Conservation (phyloP, 1,284 basidiomycete species). For the Sanghuangporus baumii region DNA sequence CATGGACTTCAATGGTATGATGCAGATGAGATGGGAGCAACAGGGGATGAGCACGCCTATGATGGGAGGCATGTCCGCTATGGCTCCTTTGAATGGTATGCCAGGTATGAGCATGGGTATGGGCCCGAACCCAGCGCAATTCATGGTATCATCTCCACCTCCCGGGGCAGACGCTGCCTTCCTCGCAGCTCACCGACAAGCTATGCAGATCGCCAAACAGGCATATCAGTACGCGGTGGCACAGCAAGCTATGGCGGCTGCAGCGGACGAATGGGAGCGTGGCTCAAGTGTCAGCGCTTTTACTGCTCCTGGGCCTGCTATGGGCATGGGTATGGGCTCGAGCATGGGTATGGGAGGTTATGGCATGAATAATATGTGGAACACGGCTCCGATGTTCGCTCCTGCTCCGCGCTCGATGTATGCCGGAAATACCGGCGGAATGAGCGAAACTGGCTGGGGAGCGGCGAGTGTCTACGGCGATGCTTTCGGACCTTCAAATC, state of each 20-base stretch:
- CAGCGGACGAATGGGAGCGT: slow-evolving; percentile 82
- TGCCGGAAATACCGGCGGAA: slow-evolving; percentile 40
- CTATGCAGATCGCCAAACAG: slow-evolving; percentile 77
- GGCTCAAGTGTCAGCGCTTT: slow-evolving; percentile 51
- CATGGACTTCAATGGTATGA: slow-evolving; percentile 17
- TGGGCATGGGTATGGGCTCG: slow-evolving; percentile 25
- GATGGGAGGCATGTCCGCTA: slow-evolving; percentile 18
- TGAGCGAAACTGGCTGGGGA: slow-evolving; percentile 59
- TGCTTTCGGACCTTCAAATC: slow-evolving; percentile 42
- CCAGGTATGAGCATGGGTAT: slow-evolving; percentile 27
- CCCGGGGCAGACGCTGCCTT: slow-evolving; percentile 46
- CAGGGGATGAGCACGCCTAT: slow-evolving; percentile 16
- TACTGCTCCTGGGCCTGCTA: slow-evolving; percentile 34
- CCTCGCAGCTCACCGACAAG: slow-evolving; percentile 71
- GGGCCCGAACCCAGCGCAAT: slow-evolving; percentile 32
- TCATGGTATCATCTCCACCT: slow-evolving; percentile 39
- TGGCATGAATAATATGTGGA: slow-evolving; percentile 30
- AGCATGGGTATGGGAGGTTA: slow-evolving; percentile 29
- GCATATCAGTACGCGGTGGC: slow-evolving; percentile 81
- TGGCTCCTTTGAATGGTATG: slow-evolving; percentile 35
- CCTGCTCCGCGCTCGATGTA: slow-evolving; percentile 50
- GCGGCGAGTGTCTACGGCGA: slow-evolving; percentile 65
- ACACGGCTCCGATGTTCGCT: slow-evolving; percentile 44
- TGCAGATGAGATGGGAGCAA: slow-evolving; percentile 22
- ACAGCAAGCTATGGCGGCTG: slow-evolving; percentile 77